Percentiles rank a stretch among this genome's conserved stretches.
These are phyloP conservation scores for Vaccinium myrtillus DNA, from an alignment of 148 eudicot genomes.

Conservation along the genomic window DNA sequence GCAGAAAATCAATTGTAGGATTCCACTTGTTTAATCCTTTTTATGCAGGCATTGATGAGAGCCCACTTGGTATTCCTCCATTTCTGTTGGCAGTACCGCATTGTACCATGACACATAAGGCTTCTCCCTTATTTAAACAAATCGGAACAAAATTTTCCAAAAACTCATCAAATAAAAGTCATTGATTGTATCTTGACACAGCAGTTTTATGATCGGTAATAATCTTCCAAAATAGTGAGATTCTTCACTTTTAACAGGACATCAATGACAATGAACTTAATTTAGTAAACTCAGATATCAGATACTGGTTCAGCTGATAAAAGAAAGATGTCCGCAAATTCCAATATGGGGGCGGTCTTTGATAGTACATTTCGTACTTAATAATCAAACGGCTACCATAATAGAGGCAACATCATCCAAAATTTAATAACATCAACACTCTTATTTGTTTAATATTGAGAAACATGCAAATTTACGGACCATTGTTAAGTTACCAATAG, in stretches of 20 bases:
- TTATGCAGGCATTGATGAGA: neutral
- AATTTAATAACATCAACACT: neutral
- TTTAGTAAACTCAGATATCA: neutral
- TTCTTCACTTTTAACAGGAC: neutral
- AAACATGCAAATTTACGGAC: neutral
- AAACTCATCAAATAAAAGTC: neutral
- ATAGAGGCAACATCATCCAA: neutral
- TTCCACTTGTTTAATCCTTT: neutral
- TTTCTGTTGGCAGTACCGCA: neutral
- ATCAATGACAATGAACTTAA: neutral
- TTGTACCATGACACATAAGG: neutral
- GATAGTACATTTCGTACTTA: neutral
- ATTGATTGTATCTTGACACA: neutral
- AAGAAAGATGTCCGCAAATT: neutral
- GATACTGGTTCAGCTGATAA: neutral
- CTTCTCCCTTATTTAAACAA: neutral
- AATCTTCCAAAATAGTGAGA: neutral
- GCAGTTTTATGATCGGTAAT: neutral
- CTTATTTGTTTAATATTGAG: neutral
- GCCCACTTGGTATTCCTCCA: neutral
- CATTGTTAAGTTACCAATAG: no score
- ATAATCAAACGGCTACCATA: neutral
- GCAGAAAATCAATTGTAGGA: constrained; percentile 1
- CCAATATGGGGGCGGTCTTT: neutral
- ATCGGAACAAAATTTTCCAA: neutral